phyloP scores from a whole-genome alignment of 768 basidiomycete species.

The Tulasnella sp. region DNA sequence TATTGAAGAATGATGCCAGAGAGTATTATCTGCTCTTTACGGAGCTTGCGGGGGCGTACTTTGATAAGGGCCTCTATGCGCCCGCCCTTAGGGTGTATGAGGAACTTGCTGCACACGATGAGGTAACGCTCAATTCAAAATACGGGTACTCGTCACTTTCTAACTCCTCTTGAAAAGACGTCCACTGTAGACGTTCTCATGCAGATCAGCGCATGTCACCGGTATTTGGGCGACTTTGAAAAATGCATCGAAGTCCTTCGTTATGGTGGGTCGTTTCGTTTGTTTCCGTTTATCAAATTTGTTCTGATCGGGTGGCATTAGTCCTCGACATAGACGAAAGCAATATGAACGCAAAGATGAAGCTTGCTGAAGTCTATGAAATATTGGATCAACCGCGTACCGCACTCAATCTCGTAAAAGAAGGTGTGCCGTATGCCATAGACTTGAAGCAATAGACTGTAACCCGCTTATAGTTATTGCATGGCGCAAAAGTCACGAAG shows the following conservation, averaged over 20 bases:
- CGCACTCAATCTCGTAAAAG: constrained; percentile 70
- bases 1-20: constrained; percentile 56
- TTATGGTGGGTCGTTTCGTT: constrained; percentile 40
- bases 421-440: constrained; percentile 40
- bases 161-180: too few species aligned
- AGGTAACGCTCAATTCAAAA: constrained; percentile 35
- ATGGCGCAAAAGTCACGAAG: constrained; percentile 1
- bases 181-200: constrained; percentile 57
- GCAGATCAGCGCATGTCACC: constrained; percentile 71
- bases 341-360: constrained; percentile 75
- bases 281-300: background rate
- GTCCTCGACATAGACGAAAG: constrained; percentile 63
- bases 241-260: constrained; percentile 77
- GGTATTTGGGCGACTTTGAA: constrained; percentile 57
- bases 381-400: constrained; percentile 64
- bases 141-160: too few species aligned
- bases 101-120: constrained; percentile 57
- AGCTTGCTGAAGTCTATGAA: constrained; percentile 83
- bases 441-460: background rate
- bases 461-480: background rate
- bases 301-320: constrained; percentile 24
- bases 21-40: constrained; percentile 69
- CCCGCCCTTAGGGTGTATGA: constrained; percentile 75
- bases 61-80: constrained; percentile 58
- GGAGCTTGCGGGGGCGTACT: constrained; percentile 79